phyloP scores from a whole-genome alignment of 805 yeast genomes.

The Saccharomycopsis sp. region DNA sequence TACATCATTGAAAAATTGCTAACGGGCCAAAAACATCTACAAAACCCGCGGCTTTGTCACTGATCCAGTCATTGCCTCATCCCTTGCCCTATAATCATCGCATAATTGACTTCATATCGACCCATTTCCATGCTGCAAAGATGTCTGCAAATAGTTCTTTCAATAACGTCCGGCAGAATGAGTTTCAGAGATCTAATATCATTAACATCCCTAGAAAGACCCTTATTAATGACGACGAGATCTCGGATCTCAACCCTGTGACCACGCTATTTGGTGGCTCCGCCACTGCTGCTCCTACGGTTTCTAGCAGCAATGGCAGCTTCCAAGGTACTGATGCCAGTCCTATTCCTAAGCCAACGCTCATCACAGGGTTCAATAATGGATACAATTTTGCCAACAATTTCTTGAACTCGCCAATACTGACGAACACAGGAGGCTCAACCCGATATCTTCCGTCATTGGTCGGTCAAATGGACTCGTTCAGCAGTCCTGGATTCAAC shows the following conservation, averaged over 20 bases:
- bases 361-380: constrained; percentile 17
- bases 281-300: not conserved
- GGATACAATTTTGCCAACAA: constrained; percentile 21
- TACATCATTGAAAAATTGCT: not conserved
- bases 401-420: constrained; percentile 17
- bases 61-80: too few species aligned
- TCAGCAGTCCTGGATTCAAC: constrained; percentile 1
- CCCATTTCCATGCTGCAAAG: too few species aligned
- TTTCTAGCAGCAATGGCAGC: not conserved
- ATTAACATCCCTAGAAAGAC: constrained; percentile 7
- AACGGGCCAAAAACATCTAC: not conserved
- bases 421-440: not conserved
- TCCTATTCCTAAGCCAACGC: constrained; percentile 10
- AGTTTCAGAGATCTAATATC: not conserved
- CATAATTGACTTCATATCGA: too few species aligned
- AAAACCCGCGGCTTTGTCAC: too few species aligned
- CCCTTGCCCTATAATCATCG: too few species aligned
- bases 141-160: not conserved
- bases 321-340: not conserved
- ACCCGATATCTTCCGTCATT: not conserved
- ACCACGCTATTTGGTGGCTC: not conserved
- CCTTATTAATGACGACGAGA: constrained; percentile 5
- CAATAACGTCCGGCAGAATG: not conserved
- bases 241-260: not conserved
- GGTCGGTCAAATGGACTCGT: not conserved